Base-by-base conservation (phyloP, 495 filamentous ascomycete genomes). In the Thermothielavioides terrestris region DNA sequence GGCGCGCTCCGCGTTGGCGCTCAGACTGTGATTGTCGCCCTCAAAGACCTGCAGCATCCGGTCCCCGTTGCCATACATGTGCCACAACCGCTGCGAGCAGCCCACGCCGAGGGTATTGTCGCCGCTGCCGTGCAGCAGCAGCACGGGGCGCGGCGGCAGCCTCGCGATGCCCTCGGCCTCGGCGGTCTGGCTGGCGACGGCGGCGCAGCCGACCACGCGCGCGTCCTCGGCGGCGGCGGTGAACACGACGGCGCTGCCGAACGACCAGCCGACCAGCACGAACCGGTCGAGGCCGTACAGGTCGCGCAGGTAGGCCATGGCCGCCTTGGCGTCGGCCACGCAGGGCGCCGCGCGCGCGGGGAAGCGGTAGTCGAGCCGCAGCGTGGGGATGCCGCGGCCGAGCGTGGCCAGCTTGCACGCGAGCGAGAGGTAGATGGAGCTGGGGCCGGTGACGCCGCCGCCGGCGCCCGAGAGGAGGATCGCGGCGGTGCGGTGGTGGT, bases 211-310 rank as follows among this genome's bases (percentile, higher is more conserved):
- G 7, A 72, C 56, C 1, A 73, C 62, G 1, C 68, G 57, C n/a
- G 54, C 45, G 41, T 74, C 61, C 0, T 43, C 40, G 0, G 54
- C 68, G 9, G 60, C 68, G 9, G 66, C 61, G 1, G 63, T 61
- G 39, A 69, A 70, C 18, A 66, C 70, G 0, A 65, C 65, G 31
- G 68, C 65, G 25, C 69, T 62, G 18, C 72, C 69, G 39, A 74
- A 75, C 10, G 65, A 71, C 70, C 72, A 75, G 17, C 72, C 71
- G 1, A 72, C 60, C 3, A 75, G 40, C 21, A 72, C 64, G 53
- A 71, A 74, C 23, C 58, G 56, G n/a, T 45, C 51, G 0, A 68
- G 50, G 6, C 45, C 49, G 49, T 67, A 69, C n/a, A 55, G 17
- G 14, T 61, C 56, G 20, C 60, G 42, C 10, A 75, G 60, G 40